Evolutionary conservation across 257 asterid genomes (phyloP).

Genomic region (Thymus quinquecostatus): DNA sequence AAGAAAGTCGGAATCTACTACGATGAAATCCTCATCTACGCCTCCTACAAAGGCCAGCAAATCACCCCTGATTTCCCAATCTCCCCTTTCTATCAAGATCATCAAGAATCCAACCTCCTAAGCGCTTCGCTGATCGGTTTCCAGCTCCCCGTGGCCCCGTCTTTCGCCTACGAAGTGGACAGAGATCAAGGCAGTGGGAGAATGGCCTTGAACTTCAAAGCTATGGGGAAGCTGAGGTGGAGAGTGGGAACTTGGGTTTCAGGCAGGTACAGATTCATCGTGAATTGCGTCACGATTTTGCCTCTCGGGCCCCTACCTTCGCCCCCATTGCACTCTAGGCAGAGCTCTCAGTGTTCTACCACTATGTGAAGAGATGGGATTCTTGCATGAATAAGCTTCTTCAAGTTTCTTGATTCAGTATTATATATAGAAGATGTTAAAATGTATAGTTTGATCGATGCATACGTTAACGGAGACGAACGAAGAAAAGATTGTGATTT

Average conservation of each 20-base stretch:
- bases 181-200: constrained; percentile 61
- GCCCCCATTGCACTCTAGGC: constrained; percentile 59
- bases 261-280: constrained; percentile 77
- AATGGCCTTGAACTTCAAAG: constrained; percentile 54
- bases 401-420: neutral
- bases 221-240: constrained; percentile 74
- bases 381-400: constrained; percentile 26
- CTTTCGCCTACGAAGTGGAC: constrained; percentile 64
- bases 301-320: constrained; percentile 67
- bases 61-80: constrained; percentile 60
- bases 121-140: constrained; percentile 66
- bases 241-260: constrained; percentile 96
- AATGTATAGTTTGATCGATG: constrained; percentile 24
- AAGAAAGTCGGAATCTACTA: constrained; percentile 78
- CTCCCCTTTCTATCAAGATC: constrained; percentile 82
- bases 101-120: constrained; percentile 59
- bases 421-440: neutral
- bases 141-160: constrained; percentile 71
- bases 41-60: constrained; percentile 74
- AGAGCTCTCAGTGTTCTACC: constrained; percentile 78
- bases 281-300: constrained; percentile 66
- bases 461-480: constrained; percentile 30
- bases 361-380: constrained; percentile 42
- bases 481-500: neutral
- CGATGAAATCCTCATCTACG: constrained; percentile 61